These are phyloP conservation scores for Gossypium anomalum DNA, from an alignment of 345 rosid genomes.

Conservation along the genomic window DNA sequence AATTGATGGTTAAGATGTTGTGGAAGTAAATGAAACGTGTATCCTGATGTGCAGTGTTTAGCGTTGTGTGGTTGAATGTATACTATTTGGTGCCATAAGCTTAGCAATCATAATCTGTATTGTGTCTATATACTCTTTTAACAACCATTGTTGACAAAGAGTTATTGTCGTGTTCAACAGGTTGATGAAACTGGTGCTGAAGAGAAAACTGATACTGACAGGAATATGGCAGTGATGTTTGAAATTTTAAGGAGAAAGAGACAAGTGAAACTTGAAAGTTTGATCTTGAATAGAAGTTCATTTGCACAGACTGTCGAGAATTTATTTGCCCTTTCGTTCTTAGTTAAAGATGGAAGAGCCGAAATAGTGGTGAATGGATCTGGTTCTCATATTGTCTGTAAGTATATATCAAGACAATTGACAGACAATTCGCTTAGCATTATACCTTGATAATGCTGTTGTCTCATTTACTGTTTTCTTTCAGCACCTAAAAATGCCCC, in stretches of 20 bases:
- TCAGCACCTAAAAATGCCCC: slow-evolving; percentile 91
- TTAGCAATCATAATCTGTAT: not conserved
- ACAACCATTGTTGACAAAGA: not conserved
- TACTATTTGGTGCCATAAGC: not conserved
- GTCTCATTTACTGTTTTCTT: slow-evolving; percentile 4
- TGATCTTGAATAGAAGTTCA: slow-evolving; percentile 67
- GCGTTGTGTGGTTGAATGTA: not conserved
- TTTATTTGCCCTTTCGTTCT: slow-evolving; percentile 81
- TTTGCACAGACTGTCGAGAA: slow-evolving; percentile 93
- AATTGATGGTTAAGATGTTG: not conserved
- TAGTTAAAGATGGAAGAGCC: slow-evolving; percentile 84
- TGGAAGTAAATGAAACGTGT: not conserved
- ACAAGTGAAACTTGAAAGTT: slow-evolving; percentile 56
- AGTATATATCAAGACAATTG: slow-evolving; percentile 21
- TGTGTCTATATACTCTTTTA: not conserved
- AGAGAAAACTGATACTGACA: slow-evolving; percentile 82
- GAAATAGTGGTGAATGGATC: slow-evolving; percentile 49
- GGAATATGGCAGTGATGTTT: slow-evolving; percentile 73
- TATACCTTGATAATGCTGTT: not conserved
- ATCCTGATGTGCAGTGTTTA: not conserved
- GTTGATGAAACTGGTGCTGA: slow-evolving; percentile 49
- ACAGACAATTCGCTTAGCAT: not conserved
- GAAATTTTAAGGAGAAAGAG: slow-evolving; percentile 52
- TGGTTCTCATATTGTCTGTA: slow-evolving; percentile 74
- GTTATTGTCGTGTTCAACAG: slow-evolving; percentile 28